Evolutionary conservation across 2,329 filamentous ascomycete genomes (phyloP).

Genomic region (Arthroderma sp.): DNA sequence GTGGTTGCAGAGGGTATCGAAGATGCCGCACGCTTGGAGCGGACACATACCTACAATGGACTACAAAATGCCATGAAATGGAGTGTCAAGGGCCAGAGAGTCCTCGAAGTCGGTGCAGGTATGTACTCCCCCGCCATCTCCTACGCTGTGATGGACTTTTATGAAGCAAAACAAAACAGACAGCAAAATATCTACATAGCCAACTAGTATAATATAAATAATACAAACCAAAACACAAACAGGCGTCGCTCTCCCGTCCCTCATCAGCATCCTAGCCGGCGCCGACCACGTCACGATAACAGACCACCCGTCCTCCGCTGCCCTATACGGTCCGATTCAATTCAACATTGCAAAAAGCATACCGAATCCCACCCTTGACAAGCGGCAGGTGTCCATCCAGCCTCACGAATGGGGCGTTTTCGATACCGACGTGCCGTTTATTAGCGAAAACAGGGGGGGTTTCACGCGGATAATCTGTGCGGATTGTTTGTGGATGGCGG

Average conservation of each 20-base stretch:
- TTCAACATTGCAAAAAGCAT: slow-evolving; percentile 38
- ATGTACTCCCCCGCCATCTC: slow-evolving; percentile 18
- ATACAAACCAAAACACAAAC: neutral
- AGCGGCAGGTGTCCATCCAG: slow-evolving; percentile 23
- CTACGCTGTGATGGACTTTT: neutral
- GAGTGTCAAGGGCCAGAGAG: slow-evolving; percentile 36
- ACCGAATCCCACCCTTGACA: slow-evolving; percentile 13
- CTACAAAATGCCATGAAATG: slow-evolving; percentile 16
- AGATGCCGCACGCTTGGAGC: slow-evolving; percentile 3
- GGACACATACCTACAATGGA: neutral
- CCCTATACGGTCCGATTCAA: slow-evolving; percentile 29
- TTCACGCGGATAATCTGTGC: slow-evolving; percentile 46
- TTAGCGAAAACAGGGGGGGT: slow-evolving; percentile 19
- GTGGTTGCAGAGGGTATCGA: slow-evolving; percentile 31
- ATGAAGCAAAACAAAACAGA: neutral
- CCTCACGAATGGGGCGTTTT: slow-evolving; percentile 44
- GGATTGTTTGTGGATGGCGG: slow-evolving; percentile 48
- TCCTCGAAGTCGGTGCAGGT: slow-evolving; percentile 51
- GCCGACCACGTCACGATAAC: slow-evolving; percentile 34
- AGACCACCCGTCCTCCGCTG: slow-evolving; percentile 35
- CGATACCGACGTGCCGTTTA: slow-evolving; percentile 24
- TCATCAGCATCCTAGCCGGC: slow-evolving; percentile 24
- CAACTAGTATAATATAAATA: neutral
- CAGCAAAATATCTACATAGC: neutral
- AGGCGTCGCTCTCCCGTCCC: slow-evolving; percentile 31